Conservation (phyloP, 2,329 filamentous ascomycete genomes). For the Talaromyces sp. region DNA sequence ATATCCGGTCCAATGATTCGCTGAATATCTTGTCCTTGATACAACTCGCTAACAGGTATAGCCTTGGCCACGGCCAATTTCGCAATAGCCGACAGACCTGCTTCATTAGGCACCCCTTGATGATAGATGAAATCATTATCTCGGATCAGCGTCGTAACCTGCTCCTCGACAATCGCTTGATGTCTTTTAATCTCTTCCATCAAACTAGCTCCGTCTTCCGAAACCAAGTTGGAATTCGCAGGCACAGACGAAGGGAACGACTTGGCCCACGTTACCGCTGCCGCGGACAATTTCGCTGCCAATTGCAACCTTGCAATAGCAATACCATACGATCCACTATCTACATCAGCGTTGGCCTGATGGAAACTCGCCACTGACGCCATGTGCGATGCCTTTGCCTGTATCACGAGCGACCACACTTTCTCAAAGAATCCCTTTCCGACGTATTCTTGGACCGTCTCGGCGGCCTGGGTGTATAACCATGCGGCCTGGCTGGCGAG, state of each 20-base stretch:
- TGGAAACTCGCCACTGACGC: constrained; percentile 87
- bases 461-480: constrained; percentile 80
- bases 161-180: constrained; percentile 73
- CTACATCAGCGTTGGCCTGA: constrained; percentile 85
- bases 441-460: constrained; percentile 90
- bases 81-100: constrained; percentile 73
- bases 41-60: constrained; percentile 93
- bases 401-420: constrained; percentile 73
- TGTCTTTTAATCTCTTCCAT: constrained; percentile 84
- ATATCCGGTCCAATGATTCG: constrained; percentile 95
- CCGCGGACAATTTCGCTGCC: constrained; percentile 73
- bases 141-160: constrained; percentile 70
- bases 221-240: constrained; percentile 74
- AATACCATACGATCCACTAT: constrained; percentile 79
- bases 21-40: constrained; percentile 95
- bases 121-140: constrained; percentile 99
- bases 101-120: constrained; percentile 81
- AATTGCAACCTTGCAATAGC: constrained; percentile 79
- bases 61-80: constrained; percentile 95
- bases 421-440: constrained; percentile 90
- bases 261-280: constrained; percentile 72
- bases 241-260: constrained; percentile 77
- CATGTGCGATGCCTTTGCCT: constrained; percentile 76
- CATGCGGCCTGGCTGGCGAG: constrained; percentile 86
- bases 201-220: constrained; percentile 71